A percentile compares a stretch with the other conserved stretches of the same genome.
phyloP scores from a whole-genome alignment of 1,139 yeast species.

The Yamadazyma membranifaciens region DNA sequence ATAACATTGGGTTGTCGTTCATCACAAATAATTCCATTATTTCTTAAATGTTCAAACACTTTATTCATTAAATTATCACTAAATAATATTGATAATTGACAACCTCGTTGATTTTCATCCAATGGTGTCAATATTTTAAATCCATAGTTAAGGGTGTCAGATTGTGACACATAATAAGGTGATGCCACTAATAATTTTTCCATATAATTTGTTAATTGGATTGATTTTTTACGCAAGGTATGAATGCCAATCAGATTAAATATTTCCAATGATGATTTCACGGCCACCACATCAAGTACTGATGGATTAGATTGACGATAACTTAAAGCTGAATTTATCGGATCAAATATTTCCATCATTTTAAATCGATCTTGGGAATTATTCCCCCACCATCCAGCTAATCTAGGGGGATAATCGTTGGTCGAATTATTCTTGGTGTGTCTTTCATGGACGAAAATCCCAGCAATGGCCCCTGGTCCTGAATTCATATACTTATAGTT shows the following conservation, averaged over 20 bases:
- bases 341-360: conserved; percentile 78
- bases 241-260: conserved; percentile 59
- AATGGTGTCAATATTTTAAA: conserved; percentile 76
- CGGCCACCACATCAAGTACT: conserved; percentile 75
- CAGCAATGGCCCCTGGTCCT: conserved; percentile 93
- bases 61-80: conserved; percentile 60
- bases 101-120: conserved; percentile 60
- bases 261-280: conserved; percentile 63
- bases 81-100: conserved; percentile 76
- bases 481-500: conserved; percentile 87
- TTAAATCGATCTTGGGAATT: conserved; percentile 65
- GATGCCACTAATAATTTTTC: conserved; percentile 45
- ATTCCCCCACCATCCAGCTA: conserved; percentile 99
- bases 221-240: conserved; percentile 54
- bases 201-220: conserved; percentile 57
- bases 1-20: conserved; percentile 89
- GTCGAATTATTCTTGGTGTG: conserved; percentile 36
- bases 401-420: conserved; percentile 52
- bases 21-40: conserved; percentile 73
- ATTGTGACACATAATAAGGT: conserved; percentile 38
- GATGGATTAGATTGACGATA: conserved; percentile 93
- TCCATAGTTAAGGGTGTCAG: conserved; percentile 29
- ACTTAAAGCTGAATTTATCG: conserved; percentile 80
- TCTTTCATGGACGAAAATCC: conserved; percentile 67
- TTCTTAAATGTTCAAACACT: conserved; percentile 50